Percentiles rank a stretch among this genome's conserved stretches.
Conservation (phyloP, 805 yeast species). For the Lipomyces chichibuensis region DNA sequence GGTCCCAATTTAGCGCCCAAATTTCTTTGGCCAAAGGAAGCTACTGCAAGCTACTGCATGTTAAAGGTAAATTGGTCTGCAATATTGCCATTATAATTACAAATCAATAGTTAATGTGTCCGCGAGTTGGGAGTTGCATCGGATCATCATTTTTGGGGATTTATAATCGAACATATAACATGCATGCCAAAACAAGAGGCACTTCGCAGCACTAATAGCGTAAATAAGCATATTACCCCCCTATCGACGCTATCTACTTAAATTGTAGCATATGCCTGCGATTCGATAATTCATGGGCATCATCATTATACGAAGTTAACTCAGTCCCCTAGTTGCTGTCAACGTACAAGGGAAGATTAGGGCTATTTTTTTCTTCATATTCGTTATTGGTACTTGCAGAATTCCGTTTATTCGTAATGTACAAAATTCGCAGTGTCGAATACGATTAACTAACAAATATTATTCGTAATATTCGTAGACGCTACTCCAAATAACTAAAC, state of each 20-base stretch:
- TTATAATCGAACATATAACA: not conserved
- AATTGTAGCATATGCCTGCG: not conserved
- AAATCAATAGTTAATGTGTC: not conserved
- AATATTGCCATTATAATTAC: not conserved
- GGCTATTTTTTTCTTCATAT: too few relatives aligned
- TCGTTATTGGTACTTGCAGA: too few relatives aligned
- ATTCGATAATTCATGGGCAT: not conserved
- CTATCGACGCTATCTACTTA: not conserved
- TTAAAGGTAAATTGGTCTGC: not conserved
- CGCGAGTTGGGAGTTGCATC: not conserved
- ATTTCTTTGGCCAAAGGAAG: not conserved
- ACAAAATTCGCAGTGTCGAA: too few relatives aligned
- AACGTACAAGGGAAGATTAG: too few relatives aligned
- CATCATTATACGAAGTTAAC: not conserved
- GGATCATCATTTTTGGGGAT: too few relatives aligned
- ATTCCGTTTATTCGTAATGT: too few relatives aligned
- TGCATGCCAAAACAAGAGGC: not conserved
- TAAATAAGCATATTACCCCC: too few relatives aligned
- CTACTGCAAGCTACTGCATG: constrained; percentile 1
- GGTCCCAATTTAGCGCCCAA: not conserved
- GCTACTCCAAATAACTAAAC: too few relatives aligned
- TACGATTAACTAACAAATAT: too few relatives aligned
- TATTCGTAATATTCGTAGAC: too few relatives aligned
- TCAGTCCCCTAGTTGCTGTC: too few relatives aligned
- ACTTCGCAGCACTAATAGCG: not conserved